Evolutionary conservation across 169 alveolate genomes (phyloP), one percentile per base, ranked within the genome.

Genomic region (Theileria parva): DNA sequence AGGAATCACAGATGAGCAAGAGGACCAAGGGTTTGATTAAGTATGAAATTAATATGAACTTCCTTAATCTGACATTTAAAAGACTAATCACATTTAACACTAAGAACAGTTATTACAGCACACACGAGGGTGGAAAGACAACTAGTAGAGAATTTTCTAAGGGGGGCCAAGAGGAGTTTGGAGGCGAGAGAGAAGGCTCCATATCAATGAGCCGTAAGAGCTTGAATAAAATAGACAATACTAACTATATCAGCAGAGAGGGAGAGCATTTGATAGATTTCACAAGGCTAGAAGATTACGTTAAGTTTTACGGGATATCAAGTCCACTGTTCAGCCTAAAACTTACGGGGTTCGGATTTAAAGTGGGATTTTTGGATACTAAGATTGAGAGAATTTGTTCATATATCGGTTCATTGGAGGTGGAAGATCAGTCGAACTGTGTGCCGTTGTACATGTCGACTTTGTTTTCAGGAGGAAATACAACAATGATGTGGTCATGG

Each of bases 401-500:
- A 8, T 70, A 59, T 44, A n/a, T 83, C 21, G 89, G 89, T 28
- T 83, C 73, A 0, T 19, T 83, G 19, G 89, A 77, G 37, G 78
- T 83, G 12, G 89, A 83, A 69, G 89, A 83, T 65, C 89, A 83
- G 55, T 73, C 81, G 15, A 83, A 83, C 63, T 65, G 85, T 21
- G 77, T 83, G 39, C 89, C 89, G 2, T 59, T 83, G 17, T 83
- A 83, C 57, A 19, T 57, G 53, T 83, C 89, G 28, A 76, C 85
- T 53, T 32, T 83, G 44, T 75, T 83, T 68, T 21, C 44, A 6
- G 89, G 86, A 21, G 89, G 89, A 7, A 70, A 83, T 28, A 63
- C 80, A 32, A 83, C 77, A 48, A 51, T 70, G 60, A 30, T 83
- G 68, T 83, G 89, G 89, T 68, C 85, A 9, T 83, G 89, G 89